Evolutionary conservation across 345 rosid genomes (phyloP), one percentile per base, ranked within the genome.

Genomic region (Crucihimalaya himalaica): DNA sequence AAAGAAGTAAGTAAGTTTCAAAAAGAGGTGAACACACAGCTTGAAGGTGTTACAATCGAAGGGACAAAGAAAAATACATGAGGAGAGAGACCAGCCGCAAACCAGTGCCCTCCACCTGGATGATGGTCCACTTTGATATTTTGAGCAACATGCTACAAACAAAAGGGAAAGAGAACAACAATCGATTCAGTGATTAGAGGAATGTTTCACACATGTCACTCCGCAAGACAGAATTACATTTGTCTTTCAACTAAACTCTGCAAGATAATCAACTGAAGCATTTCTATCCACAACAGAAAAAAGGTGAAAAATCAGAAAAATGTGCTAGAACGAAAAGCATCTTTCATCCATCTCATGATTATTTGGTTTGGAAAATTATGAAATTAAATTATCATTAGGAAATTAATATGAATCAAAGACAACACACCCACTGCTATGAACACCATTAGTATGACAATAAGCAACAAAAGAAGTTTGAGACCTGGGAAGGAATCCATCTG

Each of bases 31-130:
- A 56, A 63, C 42, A 69, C 56, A 63, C 46, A 70, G 64, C 59
- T 65, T 57, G 40, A 65, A 50, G 47, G 43, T 74, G 52, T 35
- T 57, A 45, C 56, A 78, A 75, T 62, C 35, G 46, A 21, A 66
- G 69, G 28, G 68, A 34, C 18, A 63, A 21, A 72, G 60, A 73
- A 67, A 60, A 90, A 87, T 82, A 95, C 99, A 79, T 89, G 86
- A 62, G 99, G 99, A 79, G 99, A 95, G 74, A 95, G 96, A 70
- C 99, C 99, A 79, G 99, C 98, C 71, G 99, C 96, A 84, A 92
- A 90, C 99, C 99, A 95, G 82, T 95, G 98, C 79, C 99, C 99
- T 62, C 97, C 97, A 63, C 97, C 98, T 53, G 97, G 98, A 75
- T 92, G 97, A 92, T 95, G 99, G 63, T 92, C 93, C 78, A 95